These are phyloP conservation scores for Tetragonia tetragonoides DNA, from an alignment of 148 eudicot species.

Conservation along the genomic window DNA sequence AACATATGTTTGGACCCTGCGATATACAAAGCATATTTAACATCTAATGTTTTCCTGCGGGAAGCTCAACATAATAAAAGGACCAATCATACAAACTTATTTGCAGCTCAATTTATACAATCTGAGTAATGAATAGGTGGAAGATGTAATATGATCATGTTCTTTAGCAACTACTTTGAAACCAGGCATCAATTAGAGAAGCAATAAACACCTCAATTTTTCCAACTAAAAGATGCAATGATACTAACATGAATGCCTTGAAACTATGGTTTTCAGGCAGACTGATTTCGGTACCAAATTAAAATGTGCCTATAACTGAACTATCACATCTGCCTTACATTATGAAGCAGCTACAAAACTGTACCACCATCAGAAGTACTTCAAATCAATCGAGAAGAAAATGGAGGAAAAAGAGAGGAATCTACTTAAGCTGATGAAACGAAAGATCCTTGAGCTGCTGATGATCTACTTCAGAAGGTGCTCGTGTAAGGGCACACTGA, in stretches of 20 bases:
- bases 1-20: no score
- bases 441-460: slow-evolving; percentile 72
- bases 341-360: neutral
- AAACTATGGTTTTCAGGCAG: neutral
- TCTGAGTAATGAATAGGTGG: no score
- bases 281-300: neutral
- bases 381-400: neutral
- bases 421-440: slow-evolving; percentile 13
- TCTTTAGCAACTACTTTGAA: no score
- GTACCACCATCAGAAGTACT: neutral
- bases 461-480: slow-evolving; percentile 88
- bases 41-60: no score
- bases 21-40: no score
- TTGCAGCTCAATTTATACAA: no score
- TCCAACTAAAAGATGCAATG: neutral
- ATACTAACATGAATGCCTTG: neutral
- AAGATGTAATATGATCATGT: no score
- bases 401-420: neutral
- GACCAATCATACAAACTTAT: no score
- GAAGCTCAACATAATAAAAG: no score
- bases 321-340: neutral
- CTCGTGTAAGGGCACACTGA: slow-evolving; percentile 85
- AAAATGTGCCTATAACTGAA: neutral
- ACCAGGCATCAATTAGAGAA: no score
- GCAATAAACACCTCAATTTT: no score